Conservation (phyloP, 192 early-diverging fungal species). For the Piromyces sp. region DNA sequence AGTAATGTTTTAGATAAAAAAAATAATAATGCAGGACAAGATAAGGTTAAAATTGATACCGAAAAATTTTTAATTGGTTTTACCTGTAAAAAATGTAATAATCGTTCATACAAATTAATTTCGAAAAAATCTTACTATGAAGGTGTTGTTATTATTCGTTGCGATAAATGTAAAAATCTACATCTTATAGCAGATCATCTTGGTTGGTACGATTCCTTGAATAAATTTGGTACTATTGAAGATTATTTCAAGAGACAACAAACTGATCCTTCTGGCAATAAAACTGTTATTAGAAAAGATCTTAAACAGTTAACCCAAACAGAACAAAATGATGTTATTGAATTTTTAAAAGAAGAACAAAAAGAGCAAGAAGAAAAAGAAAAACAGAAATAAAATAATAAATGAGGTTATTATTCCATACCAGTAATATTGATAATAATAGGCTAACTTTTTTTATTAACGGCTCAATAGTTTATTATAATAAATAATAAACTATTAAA, state of each 20-base stretch:
- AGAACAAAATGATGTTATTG: neutral
- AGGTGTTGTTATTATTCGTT: constrained; percentile 88
- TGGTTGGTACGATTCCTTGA: constrained; percentile 21
- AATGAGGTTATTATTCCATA: neutral
- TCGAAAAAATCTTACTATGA: constrained; percentile 73
- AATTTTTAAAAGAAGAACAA: neutral
- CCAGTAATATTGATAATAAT: no score
- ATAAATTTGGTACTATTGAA: constrained; percentile 4
- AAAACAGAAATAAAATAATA: neutral
- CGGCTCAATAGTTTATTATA: no score
- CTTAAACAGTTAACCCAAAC: neutral
- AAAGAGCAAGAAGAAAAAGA: neutral
- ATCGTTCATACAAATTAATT: constrained; percentile 75
- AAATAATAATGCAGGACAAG: neutral
- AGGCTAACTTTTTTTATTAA: no score
- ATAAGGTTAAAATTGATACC: neutral
- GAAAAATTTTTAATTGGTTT: constrained; percentile 62
- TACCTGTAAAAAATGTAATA: constrained; percentile 84
- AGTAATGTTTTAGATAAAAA: neutral
- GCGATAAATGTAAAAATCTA: constrained; percentile 70
- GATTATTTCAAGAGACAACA: neutral
- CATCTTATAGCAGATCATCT: constrained; percentile 96
- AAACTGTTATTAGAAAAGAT: neutral
- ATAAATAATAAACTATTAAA: no score
- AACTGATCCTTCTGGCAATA: neutral